Conservation (phyloP, 306 rosid species). For the Cucumis cinereus region DNA sequence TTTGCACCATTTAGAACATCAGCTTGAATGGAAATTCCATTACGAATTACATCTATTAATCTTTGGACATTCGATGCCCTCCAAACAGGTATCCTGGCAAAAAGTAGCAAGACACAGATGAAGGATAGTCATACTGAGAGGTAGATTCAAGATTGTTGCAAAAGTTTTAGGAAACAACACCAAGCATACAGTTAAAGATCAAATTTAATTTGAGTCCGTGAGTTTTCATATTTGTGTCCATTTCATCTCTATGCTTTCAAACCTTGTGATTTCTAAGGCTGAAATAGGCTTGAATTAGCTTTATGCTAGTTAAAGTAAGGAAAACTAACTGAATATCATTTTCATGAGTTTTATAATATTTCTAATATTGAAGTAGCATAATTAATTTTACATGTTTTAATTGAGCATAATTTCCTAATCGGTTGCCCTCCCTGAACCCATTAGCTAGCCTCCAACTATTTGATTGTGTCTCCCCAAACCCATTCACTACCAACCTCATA, state of each 20-base stretch:
- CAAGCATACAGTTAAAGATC: neutral
- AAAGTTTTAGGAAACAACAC: neutral
- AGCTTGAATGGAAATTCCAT: slow-evolving; percentile 59
- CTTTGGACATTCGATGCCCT: slow-evolving; percentile 42
- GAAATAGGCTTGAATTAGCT: neutral
- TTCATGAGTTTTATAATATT: neutral
- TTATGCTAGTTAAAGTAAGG: neutral
- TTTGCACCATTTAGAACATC: slow-evolving; percentile 45
- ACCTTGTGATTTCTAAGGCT: neutral
- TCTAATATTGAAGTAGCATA: neutral
- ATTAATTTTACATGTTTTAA: neutral
- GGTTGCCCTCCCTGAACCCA: neutral
- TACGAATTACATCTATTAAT: slow-evolving; percentile 44
- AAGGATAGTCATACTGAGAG: neutral
- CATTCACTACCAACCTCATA: neutral
- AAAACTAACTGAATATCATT: neutral
- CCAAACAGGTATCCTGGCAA: slow-evolving; percentile 56
- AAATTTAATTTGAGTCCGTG: neutral
- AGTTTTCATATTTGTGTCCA: neutral
- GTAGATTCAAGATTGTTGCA: neutral
- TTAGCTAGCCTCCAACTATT: neutral
- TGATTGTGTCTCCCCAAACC: neutral
- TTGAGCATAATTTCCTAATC: neutral
- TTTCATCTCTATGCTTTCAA: neutral
- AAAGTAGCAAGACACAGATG: slow-evolving; percentile 11